Evolutionary conservation across 352 stramenopile genomes (phyloP).

Genomic region (Phytopythium oedochilum): DNA sequence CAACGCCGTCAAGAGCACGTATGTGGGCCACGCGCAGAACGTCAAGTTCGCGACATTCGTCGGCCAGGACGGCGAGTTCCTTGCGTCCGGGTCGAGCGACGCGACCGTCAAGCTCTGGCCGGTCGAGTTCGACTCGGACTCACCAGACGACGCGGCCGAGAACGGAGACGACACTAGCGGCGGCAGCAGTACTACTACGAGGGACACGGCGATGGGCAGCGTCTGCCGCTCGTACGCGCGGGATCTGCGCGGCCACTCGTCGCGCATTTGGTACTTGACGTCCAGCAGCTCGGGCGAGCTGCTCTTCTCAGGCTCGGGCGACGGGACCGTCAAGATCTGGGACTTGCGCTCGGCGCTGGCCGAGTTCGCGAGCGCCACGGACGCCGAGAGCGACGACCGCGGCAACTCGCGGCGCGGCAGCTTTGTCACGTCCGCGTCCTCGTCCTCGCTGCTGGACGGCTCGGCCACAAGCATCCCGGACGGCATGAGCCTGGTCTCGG

Average conservation of each 20-base stretch:
- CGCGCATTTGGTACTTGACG: slow-evolving; percentile 80
- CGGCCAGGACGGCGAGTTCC: slow-evolving; percentile 73
- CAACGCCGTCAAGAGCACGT: slow-evolving; percentile 83
- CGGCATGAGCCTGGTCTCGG: slow-evolving; percentile 32
- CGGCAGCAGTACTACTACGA: slow-evolving; percentile 17
- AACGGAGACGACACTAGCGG: slow-evolving; percentile 12
- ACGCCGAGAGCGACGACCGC: slow-evolving; percentile 30
- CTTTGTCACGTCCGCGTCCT: slow-evolving; percentile 23
- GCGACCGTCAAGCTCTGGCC: slow-evolving; percentile 85
- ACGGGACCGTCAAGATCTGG: slow-evolving; percentile 85
- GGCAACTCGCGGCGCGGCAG: slow-evolving; percentile 26
- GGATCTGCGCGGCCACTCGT: slow-evolving; percentile 72
- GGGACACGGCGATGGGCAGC: slow-evolving; percentile 23
- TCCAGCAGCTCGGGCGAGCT: slow-evolving; percentile 56
- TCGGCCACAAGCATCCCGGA: slow-evolving; percentile 21
- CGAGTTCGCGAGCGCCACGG: slow-evolving; percentile 28
- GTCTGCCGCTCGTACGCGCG: slow-evolving; percentile 51
- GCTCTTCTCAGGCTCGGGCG: slow-evolving; percentile 75
- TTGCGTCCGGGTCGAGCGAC: slow-evolving; percentile 84
- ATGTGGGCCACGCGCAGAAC: slow-evolving; percentile 82
- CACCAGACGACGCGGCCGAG: neutral
- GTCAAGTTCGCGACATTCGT: slow-evolving; percentile 88
- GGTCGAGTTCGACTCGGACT: slow-evolving; percentile 39
- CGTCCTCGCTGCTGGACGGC: slow-evolving; percentile 6
- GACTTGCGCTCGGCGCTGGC: slow-evolving; percentile 60